These are phyloP conservation scores for Alternaria conjuncta DNA, from an alignment of 2,329 filamentous ascomycete species.

Conservation along the genomic window DNA sequence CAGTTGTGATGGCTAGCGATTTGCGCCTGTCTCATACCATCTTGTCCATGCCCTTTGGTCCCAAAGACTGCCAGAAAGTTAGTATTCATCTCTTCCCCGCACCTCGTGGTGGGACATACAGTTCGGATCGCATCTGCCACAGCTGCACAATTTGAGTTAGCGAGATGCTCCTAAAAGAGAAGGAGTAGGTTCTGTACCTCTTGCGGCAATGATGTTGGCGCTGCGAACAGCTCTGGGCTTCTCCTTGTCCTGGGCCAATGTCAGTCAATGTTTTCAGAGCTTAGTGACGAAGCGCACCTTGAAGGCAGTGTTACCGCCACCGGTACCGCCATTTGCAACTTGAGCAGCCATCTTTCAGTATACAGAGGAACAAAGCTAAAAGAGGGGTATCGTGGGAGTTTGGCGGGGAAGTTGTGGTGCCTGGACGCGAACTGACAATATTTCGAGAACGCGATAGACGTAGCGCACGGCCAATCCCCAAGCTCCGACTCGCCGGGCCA, in stretches of 20 bases:
- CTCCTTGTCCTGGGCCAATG: conserved; percentile 74
- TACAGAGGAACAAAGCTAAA: conserved; percentile 10
- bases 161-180: conserved; percentile 15
- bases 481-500: conserved; percentile 26
- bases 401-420: conserved; percentile 30
- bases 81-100: conserved; percentile 32
- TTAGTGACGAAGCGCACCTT: conserved; percentile 55
- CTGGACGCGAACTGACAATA: conserved; percentile 33
- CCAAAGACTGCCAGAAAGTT: conserved; percentile 68
- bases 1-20: conserved; percentile 3
- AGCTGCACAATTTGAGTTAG: conserved; percentile 61
- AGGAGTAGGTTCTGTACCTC: conserved; percentile 66
- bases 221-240: conserved; percentile 97
- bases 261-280: conserved; percentile 50
- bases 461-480: conserved; percentile 11
- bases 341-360: conserved; percentile 43
- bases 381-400: conserved; percentile 31
- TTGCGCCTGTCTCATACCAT: conserved; percentile 64
- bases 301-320: conserved; percentile 69
- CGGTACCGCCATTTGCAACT: conserved; percentile 47
- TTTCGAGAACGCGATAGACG: conserved; percentile 31
- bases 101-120: conserved; percentile 50
- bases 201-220: conserved; percentile 94
- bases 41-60: conserved; percentile 98
- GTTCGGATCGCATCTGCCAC: conserved; percentile 98